phyloP scores from a whole-genome alignment of 164 flowering plant species.

The Aristolochia contorta region DNA sequence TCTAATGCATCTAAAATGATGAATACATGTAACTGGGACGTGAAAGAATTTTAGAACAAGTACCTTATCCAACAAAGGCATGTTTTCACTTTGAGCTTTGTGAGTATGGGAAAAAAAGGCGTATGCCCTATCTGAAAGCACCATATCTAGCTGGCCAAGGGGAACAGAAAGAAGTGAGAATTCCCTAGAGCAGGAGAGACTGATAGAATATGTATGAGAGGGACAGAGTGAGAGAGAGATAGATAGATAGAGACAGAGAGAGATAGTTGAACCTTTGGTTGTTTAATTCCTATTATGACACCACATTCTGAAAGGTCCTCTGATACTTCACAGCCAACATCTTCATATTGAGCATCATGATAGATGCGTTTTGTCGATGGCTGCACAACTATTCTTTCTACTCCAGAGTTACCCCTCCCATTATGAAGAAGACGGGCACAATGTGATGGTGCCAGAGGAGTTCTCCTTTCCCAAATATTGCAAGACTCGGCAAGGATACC shows the following conservation, averaged over 20 bases:
- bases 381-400: conserved; percentile 72
- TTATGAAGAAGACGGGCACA: conserved; percentile 76
- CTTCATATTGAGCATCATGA: conserved; percentile 81
- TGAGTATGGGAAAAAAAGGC: conserved; percentile 98
- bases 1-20: too few relatives aligned
- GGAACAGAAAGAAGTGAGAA: conserved; percentile 4
- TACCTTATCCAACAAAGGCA: conserved; percentile 93
- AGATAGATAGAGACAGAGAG: not conserved
- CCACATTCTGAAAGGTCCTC: conserved; percentile 94
- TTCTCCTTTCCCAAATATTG: conserved; percentile 95
- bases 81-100: conserved; percentile 94
- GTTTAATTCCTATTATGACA: conserved; percentile 79
- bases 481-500: conserved; percentile 77
- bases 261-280: conserved; percentile 60
- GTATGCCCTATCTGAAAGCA: conserved; percentile 83
- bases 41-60: not conserved
- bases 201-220: not conserved
- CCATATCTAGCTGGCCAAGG: conserved; percentile 70
- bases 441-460: conserved; percentile 80
- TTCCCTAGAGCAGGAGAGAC: not conserved
- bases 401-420: conserved; percentile 48
- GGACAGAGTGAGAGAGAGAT: not conserved
- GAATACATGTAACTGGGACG: not conserved
- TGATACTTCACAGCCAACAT: conserved; percentile 94
- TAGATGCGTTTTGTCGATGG: conserved; percentile 94